Evolutionary conservation across 129 eudicot genomes (phyloP), one percentile per base, ranked within the genome.

Genomic region (Scalesia atractyloides): DNA sequence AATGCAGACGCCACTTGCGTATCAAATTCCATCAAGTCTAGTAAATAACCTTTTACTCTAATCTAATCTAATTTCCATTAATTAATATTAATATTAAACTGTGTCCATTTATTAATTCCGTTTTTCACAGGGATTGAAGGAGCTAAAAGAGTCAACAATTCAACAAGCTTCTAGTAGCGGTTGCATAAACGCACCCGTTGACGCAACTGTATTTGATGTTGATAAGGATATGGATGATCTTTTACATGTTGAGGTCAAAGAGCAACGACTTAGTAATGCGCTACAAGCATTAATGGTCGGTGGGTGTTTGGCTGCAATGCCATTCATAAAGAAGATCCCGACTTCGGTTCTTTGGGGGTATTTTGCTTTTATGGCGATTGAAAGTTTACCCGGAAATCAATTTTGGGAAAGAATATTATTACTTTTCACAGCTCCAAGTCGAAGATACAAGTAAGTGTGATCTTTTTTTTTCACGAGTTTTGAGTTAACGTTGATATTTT

Each of bases 311-410:
- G 98, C 96, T 37, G 96, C 98, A 36, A 93, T 93, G 98, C 98
- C 98, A 20, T 69, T 93, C 30, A 68, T 93, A 58, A 89, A 93
- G 80, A 89, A 84, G 82, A 93, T 93, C 47, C 98, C 98, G n/a
- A 86, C 98, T 64, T 87, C 98, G 0, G 96, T 93, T 80, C 95
- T 93, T 41, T 93, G 98, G 98, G 98, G 98, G 5, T 93, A 93
- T 84, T 93, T 93, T 68, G 98, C 96, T 62, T 93, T 93, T 82
- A 93, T 93, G 98, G 98, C 98, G 41, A 89, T 93, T 53, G 98
- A 93, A 77, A 93, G 98, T 82, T 75, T 93, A 76, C 98, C 98
- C 1, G 96, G 98, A 70, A 93, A 93, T 85, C 98, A 93, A 53
- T 89, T 89, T 58, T 93, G 98, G 98, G 98, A 89, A 81, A 82